Conservation (phyloP, 306 rosid species). For the Canavalia ensiformis region DNA sequence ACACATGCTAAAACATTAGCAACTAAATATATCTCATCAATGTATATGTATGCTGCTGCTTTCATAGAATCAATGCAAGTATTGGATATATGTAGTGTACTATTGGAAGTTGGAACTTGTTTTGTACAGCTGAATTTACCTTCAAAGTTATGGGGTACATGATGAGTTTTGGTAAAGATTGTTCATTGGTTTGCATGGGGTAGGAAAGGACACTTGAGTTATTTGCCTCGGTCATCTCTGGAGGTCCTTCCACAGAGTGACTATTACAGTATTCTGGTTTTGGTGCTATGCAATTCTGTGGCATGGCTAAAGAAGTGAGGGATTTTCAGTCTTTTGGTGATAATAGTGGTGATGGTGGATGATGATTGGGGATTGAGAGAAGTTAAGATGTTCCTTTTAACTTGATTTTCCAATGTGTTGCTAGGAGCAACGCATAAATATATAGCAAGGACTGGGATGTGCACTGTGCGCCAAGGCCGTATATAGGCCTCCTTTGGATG, state of each 20-base stretch:
- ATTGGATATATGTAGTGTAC: neutral
- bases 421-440: conserved; percentile 56
- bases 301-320: conserved; percentile 53
- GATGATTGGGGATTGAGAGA: conserved; percentile 51
- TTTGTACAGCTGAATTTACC: conserved; percentile 55
- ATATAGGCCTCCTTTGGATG: conserved; percentile 46
- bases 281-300: conserved; percentile 65
- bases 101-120: neutral
- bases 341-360: conserved; percentile 14
- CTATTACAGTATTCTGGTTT: conserved; percentile 56
- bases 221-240: conserved; percentile 61
- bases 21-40: conserved; percentile 21
- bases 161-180: conserved; percentile 64
- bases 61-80: conserved; percentile 40
- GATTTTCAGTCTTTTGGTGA: conserved; percentile 41
- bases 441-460: conserved; percentile 57
- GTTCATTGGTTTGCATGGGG: conserved; percentile 60
- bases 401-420: conserved; percentile 52
- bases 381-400: conserved; percentile 64
- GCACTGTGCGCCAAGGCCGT: conserved; percentile 45
- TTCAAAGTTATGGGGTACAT: conserved; percentile 81
- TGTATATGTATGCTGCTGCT: conserved; percentile 11
- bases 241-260: conserved; percentile 46
- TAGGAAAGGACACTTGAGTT: conserved; percentile 60
- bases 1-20: conserved; percentile 35